Evolutionary conservation across 192 early-diverging fungal species (phyloP), one percentile per base, ranked within the genome.

Genomic region (Linnemannia exigua): DNA sequence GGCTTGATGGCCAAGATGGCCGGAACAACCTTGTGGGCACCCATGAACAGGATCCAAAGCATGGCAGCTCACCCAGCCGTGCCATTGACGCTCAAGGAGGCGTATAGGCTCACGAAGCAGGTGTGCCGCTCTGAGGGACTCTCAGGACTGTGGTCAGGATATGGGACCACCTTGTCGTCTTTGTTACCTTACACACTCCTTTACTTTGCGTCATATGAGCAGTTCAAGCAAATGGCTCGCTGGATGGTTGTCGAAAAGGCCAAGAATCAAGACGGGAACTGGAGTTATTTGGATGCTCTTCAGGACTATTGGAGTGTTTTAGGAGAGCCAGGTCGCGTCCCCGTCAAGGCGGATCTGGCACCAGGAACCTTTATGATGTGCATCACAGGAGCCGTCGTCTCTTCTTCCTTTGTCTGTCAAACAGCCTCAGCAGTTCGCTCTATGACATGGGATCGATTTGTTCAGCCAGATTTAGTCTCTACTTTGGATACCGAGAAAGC

Each of bases 191-290:
- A 84, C 28, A 84, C 82, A 0, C 78, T 84, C 76, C 36, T 84
- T 20, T 84, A 84, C 61, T 84, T 84, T 74, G 82, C 82, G 14
- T 75, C 82, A 3, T 84, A 84, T 12, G 82, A 84, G 52, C 82
- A 84, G 14, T 47, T 77, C 31, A 84, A 84, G 46, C 76, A 78
- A 47, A 38, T 79, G 47, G 76, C 82, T 9, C 47, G 82, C 7
- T 68, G 48, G 63, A 74, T 77, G 8, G 38, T 70, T 68, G 25
- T 54, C 44, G 22, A 35, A 50, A 76, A 58, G 19, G 41, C 51
- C 14, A 58, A 48, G 12, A 37, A 22, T 5, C 47, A 35, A 14
- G 54, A 52, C 44, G 41, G 28, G 4, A 41, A n/a, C 16, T 36
- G 28, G 72, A 28, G 70, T n/a, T 41, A 50, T 20, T 50, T 66